phyloP scores from a whole-genome alignment of 1,284 basidiomycete species.

The Ganoderma lucidum region DNA sequence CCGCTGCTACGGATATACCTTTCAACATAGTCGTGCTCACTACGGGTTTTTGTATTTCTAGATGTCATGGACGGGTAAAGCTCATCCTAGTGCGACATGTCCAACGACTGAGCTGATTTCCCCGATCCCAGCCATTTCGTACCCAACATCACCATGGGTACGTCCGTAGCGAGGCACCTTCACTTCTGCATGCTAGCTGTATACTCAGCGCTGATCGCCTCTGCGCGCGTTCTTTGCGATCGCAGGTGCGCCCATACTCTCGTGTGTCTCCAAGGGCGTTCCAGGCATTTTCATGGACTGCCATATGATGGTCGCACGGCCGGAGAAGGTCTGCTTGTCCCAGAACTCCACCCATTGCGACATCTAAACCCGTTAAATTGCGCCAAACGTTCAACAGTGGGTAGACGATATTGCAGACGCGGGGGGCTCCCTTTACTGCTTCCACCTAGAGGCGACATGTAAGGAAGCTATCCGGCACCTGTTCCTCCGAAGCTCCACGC shows the following conservation, averaged over 20 bases:
- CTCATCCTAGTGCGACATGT: conserved; percentile 7
- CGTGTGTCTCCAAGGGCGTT: conserved; percentile 88
- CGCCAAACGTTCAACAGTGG: conserved; percentile 68
- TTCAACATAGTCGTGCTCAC: neutral
- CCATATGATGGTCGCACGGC: conserved; percentile 99
- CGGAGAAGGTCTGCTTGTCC: conserved; percentile 73
- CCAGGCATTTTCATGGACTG: conserved; percentile 99
- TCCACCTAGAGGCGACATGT: conserved; percentile 97
- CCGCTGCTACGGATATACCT: too few relatives aligned
- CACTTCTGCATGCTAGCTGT: neutral
- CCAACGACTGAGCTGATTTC: conserved; percentile 30
- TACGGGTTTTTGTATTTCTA: conserved; percentile 43
- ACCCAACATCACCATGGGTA: conserved; percentile 97
- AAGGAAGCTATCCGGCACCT: conserved; percentile 41
- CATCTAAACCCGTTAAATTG: neutral
- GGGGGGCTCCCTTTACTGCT: conserved; percentile 95
- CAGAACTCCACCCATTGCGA: neutral
- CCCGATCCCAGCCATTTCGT: conserved; percentile 85
- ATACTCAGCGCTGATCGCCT: conserved; percentile 27
- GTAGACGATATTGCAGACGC: conserved; percentile 95
- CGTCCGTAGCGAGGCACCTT: conserved; percentile 31
- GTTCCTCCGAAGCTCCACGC: neutral
- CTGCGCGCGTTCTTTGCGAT: neutral
- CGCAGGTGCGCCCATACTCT: conserved; percentile 88
- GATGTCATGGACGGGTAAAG: conserved; percentile 96